phyloP scores from a whole-genome alignment of 2,329 filamentous ascomycete species.

The Trichoderma lentiforme region DNA sequence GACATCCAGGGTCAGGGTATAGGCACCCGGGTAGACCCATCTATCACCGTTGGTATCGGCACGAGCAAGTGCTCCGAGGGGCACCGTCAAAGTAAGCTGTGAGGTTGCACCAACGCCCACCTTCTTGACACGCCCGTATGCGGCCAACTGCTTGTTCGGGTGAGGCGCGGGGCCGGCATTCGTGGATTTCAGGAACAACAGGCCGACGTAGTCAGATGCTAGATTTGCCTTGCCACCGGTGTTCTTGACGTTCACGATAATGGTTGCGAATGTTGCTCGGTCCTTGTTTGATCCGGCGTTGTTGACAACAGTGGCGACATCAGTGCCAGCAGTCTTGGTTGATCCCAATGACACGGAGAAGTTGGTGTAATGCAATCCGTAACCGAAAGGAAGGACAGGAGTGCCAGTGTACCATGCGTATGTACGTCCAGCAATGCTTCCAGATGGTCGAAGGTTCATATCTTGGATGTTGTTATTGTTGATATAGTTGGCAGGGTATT shows the following conservation, averaged over 20 bases:
- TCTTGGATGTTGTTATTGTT: conserved; percentile 50
- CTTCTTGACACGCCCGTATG: conserved; percentile 18
- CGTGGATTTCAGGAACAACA: conserved; percentile 19
- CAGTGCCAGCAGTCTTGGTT: neutral
- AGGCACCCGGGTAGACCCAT: conserved; percentile 21
- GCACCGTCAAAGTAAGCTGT: conserved; percentile 12
- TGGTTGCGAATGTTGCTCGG: conserved; percentile 2
- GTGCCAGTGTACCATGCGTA: conserved; percentile 55
- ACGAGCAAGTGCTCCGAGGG: conserved; percentile 17
- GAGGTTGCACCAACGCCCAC: conserved; percentile 17
- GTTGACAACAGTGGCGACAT: conserved; percentile 15
- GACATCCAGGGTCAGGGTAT: conserved; percentile 19
- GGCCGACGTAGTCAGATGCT: conserved; percentile 21
- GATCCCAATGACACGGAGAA: conserved; percentile 34
- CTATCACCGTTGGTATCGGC: conserved; percentile 20
- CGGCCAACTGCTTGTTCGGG: conserved; percentile 21
- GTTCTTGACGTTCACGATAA: conserved; percentile 12
- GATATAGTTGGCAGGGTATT: conserved; percentile 53
- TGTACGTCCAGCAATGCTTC: conserved; percentile 49
- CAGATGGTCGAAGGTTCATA: conserved; percentile 51
- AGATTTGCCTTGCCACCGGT: conserved; percentile 4
- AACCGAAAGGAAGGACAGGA: conserved; percentile 52
- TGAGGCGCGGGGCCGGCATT: conserved; percentile 20
- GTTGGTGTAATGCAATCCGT: conserved; percentile 57
- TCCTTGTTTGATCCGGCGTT: conserved; percentile 14